Conservation (phyloP, 192 early-diverging fungal genomes). For the Physocladia obscura region DNA sequence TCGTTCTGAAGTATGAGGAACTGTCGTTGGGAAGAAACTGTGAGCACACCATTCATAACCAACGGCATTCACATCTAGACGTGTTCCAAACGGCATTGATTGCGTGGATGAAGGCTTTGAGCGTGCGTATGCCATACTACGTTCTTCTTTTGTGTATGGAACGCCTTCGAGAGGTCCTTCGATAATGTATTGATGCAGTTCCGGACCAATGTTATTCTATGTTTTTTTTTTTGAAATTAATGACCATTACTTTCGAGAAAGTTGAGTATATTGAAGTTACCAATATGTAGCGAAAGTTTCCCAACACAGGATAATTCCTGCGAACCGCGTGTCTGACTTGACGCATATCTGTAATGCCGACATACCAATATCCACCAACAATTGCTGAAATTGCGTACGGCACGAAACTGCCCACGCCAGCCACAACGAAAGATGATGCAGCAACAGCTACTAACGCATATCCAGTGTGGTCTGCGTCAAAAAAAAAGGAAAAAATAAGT, state of each 20-base stretch:
- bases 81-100: constrained; percentile 5
- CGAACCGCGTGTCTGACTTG: background rate
- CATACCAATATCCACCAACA: background rate
- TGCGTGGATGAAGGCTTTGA: background rate
- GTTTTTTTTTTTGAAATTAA: no score
- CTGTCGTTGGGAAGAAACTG: background rate
- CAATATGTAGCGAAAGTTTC: background rate
- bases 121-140: background rate
- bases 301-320: background rate
- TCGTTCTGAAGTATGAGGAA: background rate
- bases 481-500: background rate
- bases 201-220: background rate
- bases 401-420: background rate
- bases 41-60: background rate
- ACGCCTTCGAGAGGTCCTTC: constrained; percentile 1
- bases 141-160: constrained; percentile 11
- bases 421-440: background rate
- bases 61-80: background rate
- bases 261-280: background rate
- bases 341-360: constrained; percentile 4
- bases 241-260: background rate
- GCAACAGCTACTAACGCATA: background rate
- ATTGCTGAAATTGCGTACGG: background rate
- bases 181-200: background rate
- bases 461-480: background rate